phyloP scores from a whole-genome alignment of 768 basidiomycete genomes.

The Mycena galericulata region DNA sequence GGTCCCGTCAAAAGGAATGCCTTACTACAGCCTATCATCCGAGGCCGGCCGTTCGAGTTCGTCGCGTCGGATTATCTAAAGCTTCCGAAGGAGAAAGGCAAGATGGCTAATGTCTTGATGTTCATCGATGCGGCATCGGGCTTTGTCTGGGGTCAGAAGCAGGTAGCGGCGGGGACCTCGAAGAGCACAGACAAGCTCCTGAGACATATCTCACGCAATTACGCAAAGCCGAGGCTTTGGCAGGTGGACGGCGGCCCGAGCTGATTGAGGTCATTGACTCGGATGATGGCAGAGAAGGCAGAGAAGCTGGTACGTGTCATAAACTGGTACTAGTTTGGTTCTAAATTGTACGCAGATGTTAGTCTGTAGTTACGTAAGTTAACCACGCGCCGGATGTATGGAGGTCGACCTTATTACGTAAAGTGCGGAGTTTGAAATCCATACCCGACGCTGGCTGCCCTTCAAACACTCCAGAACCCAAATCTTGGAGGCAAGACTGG shows the following conservation, averaged over 20 bases:
- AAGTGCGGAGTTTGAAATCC: too few species aligned
- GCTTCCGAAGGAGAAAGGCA: neutral
- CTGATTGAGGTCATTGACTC: too few species aligned
- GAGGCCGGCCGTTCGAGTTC: slow-evolving; percentile 41
- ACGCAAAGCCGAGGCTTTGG: slow-evolving; percentile 1
- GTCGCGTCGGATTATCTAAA: slow-evolving; percentile 39
- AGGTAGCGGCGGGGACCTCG: neutral
- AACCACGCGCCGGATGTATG: too few species aligned
- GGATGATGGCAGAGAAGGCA: too few species aligned
- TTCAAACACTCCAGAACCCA: too few species aligned
- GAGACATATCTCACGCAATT: neutral
- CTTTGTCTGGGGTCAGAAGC: slow-evolving; percentile 9
- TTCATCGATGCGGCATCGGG: neutral
- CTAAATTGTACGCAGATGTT: too few species aligned
- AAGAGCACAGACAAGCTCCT: slow-evolving; percentile 3
- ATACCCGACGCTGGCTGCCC: too few species aligned
- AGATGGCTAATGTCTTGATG: neutral
- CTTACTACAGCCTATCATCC: slow-evolving; percentile 43
- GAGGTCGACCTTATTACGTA: too few species aligned
- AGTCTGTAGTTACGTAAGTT: too few species aligned
- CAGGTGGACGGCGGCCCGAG: slow-evolving; percentile 11
- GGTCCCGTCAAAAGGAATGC: slow-evolving; percentile 35
- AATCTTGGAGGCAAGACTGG: too few species aligned
- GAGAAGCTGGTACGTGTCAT: too few species aligned
- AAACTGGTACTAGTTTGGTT: too few species aligned